Evolutionary conservation across 176 grass and related monocot species (phyloP).

Genomic region (Avena atlantica): DNA sequence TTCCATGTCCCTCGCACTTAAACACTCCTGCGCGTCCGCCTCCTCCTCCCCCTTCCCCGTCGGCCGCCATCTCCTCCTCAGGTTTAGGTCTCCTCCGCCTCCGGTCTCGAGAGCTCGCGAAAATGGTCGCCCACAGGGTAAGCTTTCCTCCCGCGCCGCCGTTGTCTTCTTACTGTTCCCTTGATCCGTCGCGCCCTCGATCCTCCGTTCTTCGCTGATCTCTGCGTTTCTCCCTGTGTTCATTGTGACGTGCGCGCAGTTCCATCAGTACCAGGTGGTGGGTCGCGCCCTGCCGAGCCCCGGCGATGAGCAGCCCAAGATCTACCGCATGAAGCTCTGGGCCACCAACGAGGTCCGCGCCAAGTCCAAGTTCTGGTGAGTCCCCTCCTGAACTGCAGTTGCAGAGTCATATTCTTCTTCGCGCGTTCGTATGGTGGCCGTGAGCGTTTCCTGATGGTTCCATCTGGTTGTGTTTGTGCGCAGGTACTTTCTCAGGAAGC

Average conservation of each 20-base stretch:
- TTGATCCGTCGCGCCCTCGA: not conserved
- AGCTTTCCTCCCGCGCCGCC: not conserved
- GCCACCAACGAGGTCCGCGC: conserved; percentile 96
- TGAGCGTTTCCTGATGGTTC: not conserved
- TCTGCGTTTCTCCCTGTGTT: not conserved
- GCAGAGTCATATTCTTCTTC: not conserved
- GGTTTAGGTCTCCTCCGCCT: conserved; percentile 44
- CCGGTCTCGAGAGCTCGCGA: conserved; percentile 26
- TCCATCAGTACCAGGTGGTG: conserved; percentile 99
- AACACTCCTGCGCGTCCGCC: not conserved
- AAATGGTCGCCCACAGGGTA: conserved; percentile 88
- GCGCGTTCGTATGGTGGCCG: not conserved
- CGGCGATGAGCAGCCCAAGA: conserved; percentile 89
- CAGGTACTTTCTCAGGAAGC: conserved; percentile 96
- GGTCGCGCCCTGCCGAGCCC: conserved; percentile 82
- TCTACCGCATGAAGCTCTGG: conserved; percentile 99
- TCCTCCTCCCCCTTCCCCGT: not conserved
- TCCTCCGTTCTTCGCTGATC: conserved; percentile 15
- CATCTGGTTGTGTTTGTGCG: not conserved
- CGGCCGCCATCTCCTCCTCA: conserved; percentile 45
- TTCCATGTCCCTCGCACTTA: conserved; percentile 21
- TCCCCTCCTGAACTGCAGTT: not conserved
- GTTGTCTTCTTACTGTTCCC: not conserved
- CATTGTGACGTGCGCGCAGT: conserved; percentile 48
- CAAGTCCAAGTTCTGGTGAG: conserved; percentile 92